Evolutionary conservation across 495 filamentous ascomycete species (phyloP), one percentile per base, ranked within the genome.

Genomic region (Hapsidospora chrysogenum): DNA sequence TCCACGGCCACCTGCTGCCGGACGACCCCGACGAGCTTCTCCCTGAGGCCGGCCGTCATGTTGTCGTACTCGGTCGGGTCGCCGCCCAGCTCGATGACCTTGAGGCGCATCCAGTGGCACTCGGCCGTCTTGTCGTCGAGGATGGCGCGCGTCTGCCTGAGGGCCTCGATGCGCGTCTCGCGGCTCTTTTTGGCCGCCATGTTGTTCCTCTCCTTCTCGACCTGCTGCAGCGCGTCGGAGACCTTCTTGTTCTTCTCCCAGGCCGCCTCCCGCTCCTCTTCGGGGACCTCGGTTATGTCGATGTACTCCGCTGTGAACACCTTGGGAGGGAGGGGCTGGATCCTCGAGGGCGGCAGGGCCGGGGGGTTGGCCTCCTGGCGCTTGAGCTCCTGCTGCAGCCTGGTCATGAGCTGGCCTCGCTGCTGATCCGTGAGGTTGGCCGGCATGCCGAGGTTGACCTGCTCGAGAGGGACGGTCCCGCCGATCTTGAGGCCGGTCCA

Each of bases 111-210:
- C 33, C 33, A 36, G 22, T 13, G n/a, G 17, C 33, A 36, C 14
- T 36, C 33, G 22, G 33, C 33, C 33, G 33, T 17, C 33, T 36
- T 36, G 2, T 17, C 23, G 3, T 36, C 26, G 33, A 36, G 33
- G n/a, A 36, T 21, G n/a, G n/a, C 22, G 5, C 33, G 33, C n/a
- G 33, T 36, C n/a, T 26, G 22, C 4, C 17, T 15, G 3, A 36
- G 22, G 2, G 33, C 21, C 21, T 36, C 33, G 22, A 36, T 19
- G 5, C 33, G 33, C 7, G 33, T 23, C 13, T 36, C 20, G 6
- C 33, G 33, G 20, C 20, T 25, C 33, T 36, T 36, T 22, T 36
- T 36, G 33, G 33, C 33, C 17, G 33, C 33, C 22, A 25, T 19
- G 22, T 36, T 36, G 13, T 36, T 36, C 14, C 33, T 19, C 33